A percentile compares a stretch with the other conserved stretches of the same genome.
Evolutionary conservation across 257 asterid species (phyloP).

Genomic region (Orobanche coerulescens): DNA sequence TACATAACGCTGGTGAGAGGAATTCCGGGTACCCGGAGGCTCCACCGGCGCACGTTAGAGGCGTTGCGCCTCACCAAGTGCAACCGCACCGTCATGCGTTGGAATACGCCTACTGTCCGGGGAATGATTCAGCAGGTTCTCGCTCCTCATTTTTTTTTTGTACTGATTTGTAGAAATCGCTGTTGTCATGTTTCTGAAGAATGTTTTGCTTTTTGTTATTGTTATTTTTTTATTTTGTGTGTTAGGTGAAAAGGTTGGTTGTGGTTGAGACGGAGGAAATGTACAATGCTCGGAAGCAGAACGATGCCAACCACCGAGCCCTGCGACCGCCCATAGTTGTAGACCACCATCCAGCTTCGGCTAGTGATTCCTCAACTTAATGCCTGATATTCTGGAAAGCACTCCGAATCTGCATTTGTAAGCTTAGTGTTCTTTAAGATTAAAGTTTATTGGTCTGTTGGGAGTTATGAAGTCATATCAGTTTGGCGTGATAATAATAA

Average conservation of each 20-base stretch:
- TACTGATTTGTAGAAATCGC: too few species aligned
- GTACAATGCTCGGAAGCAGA: slow-evolving; percentile 68
- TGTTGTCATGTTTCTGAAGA: background rate
- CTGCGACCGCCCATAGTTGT: slow-evolving; percentile 64
- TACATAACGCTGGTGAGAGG: slow-evolving; percentile 94
- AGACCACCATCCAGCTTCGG: slow-evolving; percentile 35
- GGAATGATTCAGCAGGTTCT: slow-evolving; percentile 96
- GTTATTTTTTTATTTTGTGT: background rate
- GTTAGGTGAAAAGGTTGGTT: slow-evolving; percentile 66
- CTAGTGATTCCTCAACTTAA: slow-evolving; percentile 26
- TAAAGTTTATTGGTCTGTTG: background rate
- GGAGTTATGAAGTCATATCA: too few species aligned
- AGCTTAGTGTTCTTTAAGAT: background rate
- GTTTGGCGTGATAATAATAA: too few species aligned
- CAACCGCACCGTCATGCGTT: slow-evolving; percentile 76
- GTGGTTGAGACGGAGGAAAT: slow-evolving; percentile 73
- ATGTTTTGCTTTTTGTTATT: background rate
- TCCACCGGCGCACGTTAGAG: slow-evolving; percentile 92
- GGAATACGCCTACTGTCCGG: slow-evolving; percentile 78
- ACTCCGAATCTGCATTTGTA: background rate
- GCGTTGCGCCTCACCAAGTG: slow-evolving; percentile 82
- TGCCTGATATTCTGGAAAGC: background rate
- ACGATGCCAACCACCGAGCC: slow-evolving; percentile 45
- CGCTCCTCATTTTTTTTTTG: background rate
- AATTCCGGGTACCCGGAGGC: slow-evolving; percentile 84